A percentile compares a stretch with the other conserved stretches of the same genome.
phyloP scores from a whole-genome alignment of 495 filamentous ascomycete genomes.

The Talaromyces trachyspermus region DNA sequence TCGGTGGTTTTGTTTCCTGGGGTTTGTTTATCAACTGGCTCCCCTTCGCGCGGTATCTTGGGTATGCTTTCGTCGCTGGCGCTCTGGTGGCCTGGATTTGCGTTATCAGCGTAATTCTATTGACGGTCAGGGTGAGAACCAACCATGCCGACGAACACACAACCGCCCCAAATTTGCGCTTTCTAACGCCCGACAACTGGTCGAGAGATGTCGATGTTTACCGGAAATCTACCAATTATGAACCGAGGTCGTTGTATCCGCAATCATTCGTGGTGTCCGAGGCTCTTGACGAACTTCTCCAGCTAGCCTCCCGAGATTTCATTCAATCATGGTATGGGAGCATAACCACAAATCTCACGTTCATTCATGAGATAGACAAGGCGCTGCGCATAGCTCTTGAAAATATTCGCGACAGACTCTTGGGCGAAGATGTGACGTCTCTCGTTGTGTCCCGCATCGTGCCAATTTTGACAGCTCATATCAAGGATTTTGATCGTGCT shows the following conservation, averaged over 20 bases:
- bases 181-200: constrained; percentile 60
- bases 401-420: constrained; percentile 59
- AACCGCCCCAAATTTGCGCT: constrained; percentile 36
- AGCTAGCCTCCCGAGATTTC: constrained; percentile 74
- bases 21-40: constrained; percentile 72
- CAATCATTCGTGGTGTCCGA: constrained; percentile 73
- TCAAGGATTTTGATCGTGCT: constrained; percentile 84
- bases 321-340: constrained; percentile 79
- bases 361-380: constrained; percentile 78
- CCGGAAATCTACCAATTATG: constrained; percentile 41
- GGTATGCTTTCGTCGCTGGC: constrained; percentile 70
- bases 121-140: constrained; percentile 47
- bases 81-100: constrained; percentile 44
- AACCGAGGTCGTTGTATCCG: constrained; percentile 59
- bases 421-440: constrained; percentile 70
- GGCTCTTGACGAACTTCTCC: constrained; percentile 71
- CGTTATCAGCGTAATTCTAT: constrained; percentile 47
- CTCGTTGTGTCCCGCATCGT: constrained; percentile 72
- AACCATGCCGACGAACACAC: constrained; percentile 34
- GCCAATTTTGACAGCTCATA: constrained; percentile 83
- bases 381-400: constrained; percentile 67
- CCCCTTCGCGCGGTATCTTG: constrained; percentile 69
- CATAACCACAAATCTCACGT: constrained; percentile 74
- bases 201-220: constrained; percentile 56
- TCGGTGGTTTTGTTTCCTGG: constrained; percentile 77